Evolutionary conservation across 768 basidiomycete species (phyloP).

Genomic region (Boletellus ananas): DNA sequence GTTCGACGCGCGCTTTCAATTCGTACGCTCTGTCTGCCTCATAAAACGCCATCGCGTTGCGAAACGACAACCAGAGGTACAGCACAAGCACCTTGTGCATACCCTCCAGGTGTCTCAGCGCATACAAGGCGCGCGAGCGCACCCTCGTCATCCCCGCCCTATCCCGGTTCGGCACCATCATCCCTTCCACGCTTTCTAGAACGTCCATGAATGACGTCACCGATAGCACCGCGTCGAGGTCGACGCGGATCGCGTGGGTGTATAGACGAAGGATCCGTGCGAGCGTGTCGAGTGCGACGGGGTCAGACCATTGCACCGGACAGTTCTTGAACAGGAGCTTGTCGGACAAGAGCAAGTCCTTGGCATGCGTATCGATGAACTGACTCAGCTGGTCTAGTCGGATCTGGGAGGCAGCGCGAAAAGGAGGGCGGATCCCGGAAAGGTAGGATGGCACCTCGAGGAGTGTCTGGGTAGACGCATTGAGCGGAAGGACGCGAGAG

Average conservation of each 20-base stretch:
- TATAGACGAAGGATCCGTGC: slow-evolving; percentile 34
- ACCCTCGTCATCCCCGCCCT: too few species aligned
- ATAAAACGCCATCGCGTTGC: slow-evolving; percentile 64
- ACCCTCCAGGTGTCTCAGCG: slow-evolving; percentile 51
- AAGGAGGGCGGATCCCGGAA: slow-evolving; percentile 40
- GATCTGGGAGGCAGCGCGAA: slow-evolving; percentile 34
- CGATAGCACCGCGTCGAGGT: slow-evolving; percentile 18
- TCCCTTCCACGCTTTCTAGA: slow-evolving; percentile 22
- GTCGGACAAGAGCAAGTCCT: slow-evolving; percentile 41
- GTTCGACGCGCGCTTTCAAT: slow-evolving; percentile 62
- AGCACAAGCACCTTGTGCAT: slow-evolving; percentile 72
- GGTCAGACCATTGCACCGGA: slow-evolving; percentile 37
- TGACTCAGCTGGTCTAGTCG: slow-evolving; percentile 32
- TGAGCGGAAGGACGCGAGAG: slow-evolving; percentile 41
- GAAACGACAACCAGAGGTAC: slow-evolving; percentile 83
- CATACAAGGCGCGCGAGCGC: slow-evolving; percentile 8
- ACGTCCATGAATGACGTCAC: slow-evolving; percentile 20
- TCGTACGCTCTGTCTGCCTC: slow-evolving; percentile 46
- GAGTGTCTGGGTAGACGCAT: slow-evolving; percentile 39
- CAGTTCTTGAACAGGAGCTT: slow-evolving; percentile 45
- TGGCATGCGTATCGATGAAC: slow-evolving; percentile 41
- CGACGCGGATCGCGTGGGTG: slow-evolving; percentile 22
- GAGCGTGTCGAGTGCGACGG: slow-evolving; percentile 17
- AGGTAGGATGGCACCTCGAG: slow-evolving; percentile 49
- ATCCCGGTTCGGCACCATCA: slow-evolving; percentile 17